phyloP scores from a whole-genome alignment of 116 monocot species.

The Cymodocea nodosa region DNA sequence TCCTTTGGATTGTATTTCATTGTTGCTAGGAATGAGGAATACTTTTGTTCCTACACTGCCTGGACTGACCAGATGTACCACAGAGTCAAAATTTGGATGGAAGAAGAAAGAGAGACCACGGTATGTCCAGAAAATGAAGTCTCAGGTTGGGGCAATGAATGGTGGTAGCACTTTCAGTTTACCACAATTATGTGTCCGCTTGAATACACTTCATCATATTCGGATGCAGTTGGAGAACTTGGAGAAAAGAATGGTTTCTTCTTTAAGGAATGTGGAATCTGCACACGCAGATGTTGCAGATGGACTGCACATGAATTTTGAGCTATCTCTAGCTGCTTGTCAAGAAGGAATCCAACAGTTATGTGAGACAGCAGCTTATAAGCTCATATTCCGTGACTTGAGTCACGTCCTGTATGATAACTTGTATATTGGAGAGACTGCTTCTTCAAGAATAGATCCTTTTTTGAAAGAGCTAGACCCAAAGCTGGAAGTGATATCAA shows the following conservation, averaged over 20 bases:
- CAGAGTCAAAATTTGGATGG: slow-evolving; percentile 40
- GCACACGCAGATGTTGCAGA: slow-evolving; percentile 55
- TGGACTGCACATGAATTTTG: slow-evolving; percentile 57
- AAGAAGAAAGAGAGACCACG: slow-evolving; percentile 29
- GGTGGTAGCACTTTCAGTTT: slow-evolving; percentile 8
- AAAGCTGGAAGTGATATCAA: slow-evolving; percentile 61
- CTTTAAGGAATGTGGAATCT: slow-evolving; percentile 46
- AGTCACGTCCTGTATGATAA: slow-evolving; percentile 69
- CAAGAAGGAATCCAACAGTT: slow-evolving; percentile 84
- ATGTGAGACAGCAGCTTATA: slow-evolving; percentile 78
- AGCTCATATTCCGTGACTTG: slow-evolving; percentile 70
- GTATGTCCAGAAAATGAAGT: slow-evolving; percentile 15
- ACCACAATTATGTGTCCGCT: slow-evolving; percentile 20
- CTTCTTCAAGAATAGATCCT: slow-evolving; percentile 49
- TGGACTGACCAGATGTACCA: slow-evolving; percentile 71
- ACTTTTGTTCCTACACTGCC: slow-evolving; percentile 71
- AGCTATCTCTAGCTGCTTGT: slow-evolving; percentile 51
- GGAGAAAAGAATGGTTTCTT: slow-evolving; percentile 16
- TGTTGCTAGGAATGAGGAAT: slow-evolving; percentile 55
- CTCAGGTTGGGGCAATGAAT: slow-evolving; percentile 24
- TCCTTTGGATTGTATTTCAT: neutral
- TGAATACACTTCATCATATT: slow-evolving; percentile 28
- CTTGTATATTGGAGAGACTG: slow-evolving; percentile 49
- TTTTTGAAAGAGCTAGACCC: slow-evolving; percentile 68
- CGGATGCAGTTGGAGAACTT: slow-evolving; percentile 13